Evolutionary conservation across 495 filamentous ascomycete genomes (phyloP).

Genomic region (Rhypophila decipiens): DNA sequence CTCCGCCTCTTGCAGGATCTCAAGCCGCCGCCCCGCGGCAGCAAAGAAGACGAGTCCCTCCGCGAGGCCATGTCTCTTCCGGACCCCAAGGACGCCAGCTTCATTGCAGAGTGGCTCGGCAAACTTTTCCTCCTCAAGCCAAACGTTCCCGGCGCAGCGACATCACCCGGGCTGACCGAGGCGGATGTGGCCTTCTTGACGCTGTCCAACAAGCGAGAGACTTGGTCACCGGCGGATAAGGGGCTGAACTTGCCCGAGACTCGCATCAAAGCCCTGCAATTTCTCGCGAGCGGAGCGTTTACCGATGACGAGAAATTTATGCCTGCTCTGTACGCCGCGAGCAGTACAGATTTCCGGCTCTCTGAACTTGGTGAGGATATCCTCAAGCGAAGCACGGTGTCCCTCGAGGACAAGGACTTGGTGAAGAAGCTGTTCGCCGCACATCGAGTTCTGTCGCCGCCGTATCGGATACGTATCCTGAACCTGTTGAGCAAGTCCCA

Average conservation of each 20-base stretch:
- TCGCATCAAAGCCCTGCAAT: conserved; percentile 61
- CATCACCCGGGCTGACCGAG: conserved; percentile 62
- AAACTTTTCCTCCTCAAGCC: conserved; percentile 70
- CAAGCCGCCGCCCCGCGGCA: conserved; percentile 66
- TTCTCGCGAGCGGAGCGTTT: conserved; percentile 82
- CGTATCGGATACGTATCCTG: conserved; percentile 71
- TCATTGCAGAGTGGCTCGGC: conserved; percentile 69
- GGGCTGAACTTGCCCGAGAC: conserved; percentile 61
- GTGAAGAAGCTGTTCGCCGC: conserved; percentile 60
- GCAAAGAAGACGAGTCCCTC: conserved; percentile 65
- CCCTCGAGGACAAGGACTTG: conserved; percentile 62
- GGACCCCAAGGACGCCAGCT: conserved; percentile 57
- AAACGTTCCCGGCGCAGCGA: conserved; percentile 21
- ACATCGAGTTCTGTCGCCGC: conserved; percentile 63
- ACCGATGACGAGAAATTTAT: conserved; percentile 70
- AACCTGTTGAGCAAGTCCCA: conserved; percentile 71
- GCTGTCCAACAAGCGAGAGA: conserved; percentile 60
- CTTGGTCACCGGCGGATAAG: conserved; percentile 57
- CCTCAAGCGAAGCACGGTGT: conserved; percentile 64
- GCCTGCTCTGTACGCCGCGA: conserved; percentile 74
- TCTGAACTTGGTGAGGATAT: conserved; percentile 77
- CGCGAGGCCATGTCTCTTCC: conserved; percentile 61
- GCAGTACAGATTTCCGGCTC: conserved; percentile 74
- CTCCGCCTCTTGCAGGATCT: conserved; percentile 67
- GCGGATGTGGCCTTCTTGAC: conserved; percentile 71